A percentile compares a stretch with the other conserved stretches of the same genome.
Conservation (phyloP, 441 rosid species). For the Populus hybrid region DNA sequence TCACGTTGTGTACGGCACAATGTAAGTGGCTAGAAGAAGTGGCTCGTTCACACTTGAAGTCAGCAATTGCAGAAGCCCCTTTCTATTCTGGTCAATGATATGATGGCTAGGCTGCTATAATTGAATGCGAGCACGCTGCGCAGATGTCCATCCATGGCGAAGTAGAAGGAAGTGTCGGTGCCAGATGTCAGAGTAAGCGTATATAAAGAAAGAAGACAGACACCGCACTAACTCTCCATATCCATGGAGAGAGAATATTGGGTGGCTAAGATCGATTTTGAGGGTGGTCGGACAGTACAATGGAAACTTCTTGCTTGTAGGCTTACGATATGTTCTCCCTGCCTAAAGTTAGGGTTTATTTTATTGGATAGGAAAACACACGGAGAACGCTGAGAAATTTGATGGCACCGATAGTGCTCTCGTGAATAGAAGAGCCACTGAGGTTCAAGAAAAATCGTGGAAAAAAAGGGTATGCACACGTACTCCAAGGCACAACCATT, state of each 20-base stretch:
- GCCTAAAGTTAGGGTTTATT: neutral
- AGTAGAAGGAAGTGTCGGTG: constrained; percentile 9
- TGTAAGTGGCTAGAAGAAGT: neutral
- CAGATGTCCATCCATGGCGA: neutral
- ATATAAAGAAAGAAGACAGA: constrained; percentile 9
- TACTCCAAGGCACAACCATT: neutral
- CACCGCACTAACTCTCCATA: constrained; percentile 20
- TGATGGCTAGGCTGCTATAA: constrained; percentile 2
- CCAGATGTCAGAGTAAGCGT: constrained; percentile 23
- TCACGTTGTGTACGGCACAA: neutral
- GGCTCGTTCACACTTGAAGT: neutral
- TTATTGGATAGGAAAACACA: neutral
- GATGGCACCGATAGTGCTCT: neutral
- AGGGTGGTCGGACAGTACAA: neutral
- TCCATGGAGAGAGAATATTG: neutral
- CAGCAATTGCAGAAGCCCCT: neutral
- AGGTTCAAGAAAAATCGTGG: neutral
- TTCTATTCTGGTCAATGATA: neutral
- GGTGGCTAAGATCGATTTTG: no score
- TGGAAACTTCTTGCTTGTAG: neutral
- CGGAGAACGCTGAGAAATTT: neutral
- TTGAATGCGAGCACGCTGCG: constrained; percentile 12
- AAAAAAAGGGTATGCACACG: neutral
- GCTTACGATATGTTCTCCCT: neutral
- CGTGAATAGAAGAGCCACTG: neutral